Evolutionary conservation across 805 yeast species (phyloP), one percentile per base, ranked within the genome.

Genomic region (Vanderwaltozyma tropicalis): DNA sequence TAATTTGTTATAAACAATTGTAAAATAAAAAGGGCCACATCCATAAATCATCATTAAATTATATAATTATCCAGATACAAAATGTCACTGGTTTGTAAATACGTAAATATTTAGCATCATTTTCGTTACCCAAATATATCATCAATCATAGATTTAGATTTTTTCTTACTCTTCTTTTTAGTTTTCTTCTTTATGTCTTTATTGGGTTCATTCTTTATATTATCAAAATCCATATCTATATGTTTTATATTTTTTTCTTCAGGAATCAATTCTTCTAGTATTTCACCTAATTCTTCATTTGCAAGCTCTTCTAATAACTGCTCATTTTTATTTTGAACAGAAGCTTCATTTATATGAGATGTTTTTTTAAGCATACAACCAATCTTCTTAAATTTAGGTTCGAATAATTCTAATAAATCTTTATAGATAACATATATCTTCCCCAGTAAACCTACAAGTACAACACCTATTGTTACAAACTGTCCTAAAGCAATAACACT

Each of bases 401-500:
- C 30, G 18, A 41, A 42, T 39, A 46, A 18, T 25, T 41, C 41
- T 49, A 49, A 21, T 45, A 50, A 13, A 10, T 38, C 25, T 13
- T 34, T 15, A 40, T 49, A 53, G 6, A 52, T 37, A 7, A 37
- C 27, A 39, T 65, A 55, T 9, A 82, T 48, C 37, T 69, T 66
- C 2, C 81, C 69, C 28, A 75, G 47, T 15, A 63, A 37, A 0
- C 82, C 94, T 3, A 84, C 50, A 28, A 85, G 56, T 0, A 81
- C 73, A 44, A 86, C 68, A 2, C 94, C 95, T 11, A 86, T 54
- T 1, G 78, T 71, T 6, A 84, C 67, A 50, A 81, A 86, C 51
- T 87, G 94, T 0, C 88, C 94, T 41, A 78, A 66, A 1, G 80
- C 77, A 7, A 86, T 66, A 1, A 86, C 69, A 1, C 78, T 71